Evolutionary conservation across 495 filamentous ascomycete genomes (phyloP), one percentile per base, ranked within the genome.

Genomic region (Penicillium coprophilum): DNA sequence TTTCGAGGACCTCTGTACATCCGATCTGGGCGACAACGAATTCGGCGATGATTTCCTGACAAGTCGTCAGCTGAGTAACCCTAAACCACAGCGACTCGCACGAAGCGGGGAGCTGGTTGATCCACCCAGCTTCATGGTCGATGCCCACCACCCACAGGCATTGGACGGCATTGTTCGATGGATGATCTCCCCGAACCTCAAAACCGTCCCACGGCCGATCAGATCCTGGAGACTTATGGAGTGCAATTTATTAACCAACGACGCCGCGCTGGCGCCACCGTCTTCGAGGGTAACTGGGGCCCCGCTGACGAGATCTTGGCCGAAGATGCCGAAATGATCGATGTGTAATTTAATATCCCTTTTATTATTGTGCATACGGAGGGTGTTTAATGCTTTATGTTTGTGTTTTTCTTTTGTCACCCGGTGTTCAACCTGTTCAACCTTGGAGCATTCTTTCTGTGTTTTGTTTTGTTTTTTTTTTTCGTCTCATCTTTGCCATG

Each of bases 211-310:
- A 84, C 82, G 0, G 82, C 88, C 20, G 81, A 85, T 43, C 82
- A 96, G 56, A 72, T 97, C 11, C 77, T 96, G 46, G 66, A 74
- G 45, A 77, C 80, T 2, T 82, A 82, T 38, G 87, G 89, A 19
- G 79, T 94, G 23, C 79, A 78, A 55, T 98, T 95, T 86, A 87
- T 91, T 19, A 81, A 81, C 53, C 67, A 68, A 45, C 85, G 91
- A 56, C 85, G 90, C 32, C 84, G 85, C 44, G 89, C 91, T 23
- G 89, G 90, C 27, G 95, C 95, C 21, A 95, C 89, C 10, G 85
- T 97, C 48, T 97, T 86, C 58, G 94, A 98, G 75, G 95, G 94
- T 61, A 92, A 90, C 67, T 98, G 91, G 90, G 94, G 94, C 1
- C 94, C 92, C 38, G 84, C 84, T 11, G 87, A 90, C 58, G 81